Percentiles rank a stretch among this genome's conserved stretches.
These are phyloP conservation scores for Penicillium oxalicum DNA, from an alignment of 2,329 filamentous ascomycete species.

Conservation along the genomic window DNA sequence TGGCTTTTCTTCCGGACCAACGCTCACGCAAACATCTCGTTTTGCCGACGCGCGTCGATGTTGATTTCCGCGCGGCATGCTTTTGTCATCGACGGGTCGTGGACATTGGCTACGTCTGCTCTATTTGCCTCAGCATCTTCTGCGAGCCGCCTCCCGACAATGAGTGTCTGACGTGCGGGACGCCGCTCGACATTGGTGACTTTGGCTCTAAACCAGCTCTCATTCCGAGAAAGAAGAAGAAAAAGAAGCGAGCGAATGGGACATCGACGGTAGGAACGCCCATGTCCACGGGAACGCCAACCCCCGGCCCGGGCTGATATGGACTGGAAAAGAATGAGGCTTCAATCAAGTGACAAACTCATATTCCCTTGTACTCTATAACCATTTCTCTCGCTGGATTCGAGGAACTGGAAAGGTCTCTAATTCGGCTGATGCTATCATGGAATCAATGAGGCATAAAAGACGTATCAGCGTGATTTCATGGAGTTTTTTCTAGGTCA, in stretches of 20 bases:
- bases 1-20: conserved; percentile 76
- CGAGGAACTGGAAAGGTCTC: neutral
- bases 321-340: neutral
- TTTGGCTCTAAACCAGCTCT: conserved; percentile 75
- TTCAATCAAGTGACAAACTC: no score
- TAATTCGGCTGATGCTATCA: neutral
- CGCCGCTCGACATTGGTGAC: conserved; percentile 65
- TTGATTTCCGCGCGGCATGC: conserved; percentile 96
- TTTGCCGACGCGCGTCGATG: conserved; percentile 71
- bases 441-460: neutral
- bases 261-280: conserved; percentile 51
- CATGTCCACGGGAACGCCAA: conserved; percentile 47
- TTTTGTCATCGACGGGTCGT: conserved; percentile 92
- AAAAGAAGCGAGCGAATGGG: conserved; percentile 57
- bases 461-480: neutral
- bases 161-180: conserved; percentile 78
- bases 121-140: conserved; percentile 92
- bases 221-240: conserved; percentile 64
- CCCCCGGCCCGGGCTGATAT: conserved; percentile 28
- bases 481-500: neutral
- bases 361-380: neutral
- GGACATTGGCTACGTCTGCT: conserved; percentile 91
- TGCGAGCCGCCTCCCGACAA: conserved; percentile 60
- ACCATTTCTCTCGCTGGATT: conserved; percentile 7
- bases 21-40: conserved; percentile 61